These are phyloP conservation scores for Backusella sp. DNA, from an alignment of 192 early-diverging fungal species.

Conservation along the genomic window DNA sequence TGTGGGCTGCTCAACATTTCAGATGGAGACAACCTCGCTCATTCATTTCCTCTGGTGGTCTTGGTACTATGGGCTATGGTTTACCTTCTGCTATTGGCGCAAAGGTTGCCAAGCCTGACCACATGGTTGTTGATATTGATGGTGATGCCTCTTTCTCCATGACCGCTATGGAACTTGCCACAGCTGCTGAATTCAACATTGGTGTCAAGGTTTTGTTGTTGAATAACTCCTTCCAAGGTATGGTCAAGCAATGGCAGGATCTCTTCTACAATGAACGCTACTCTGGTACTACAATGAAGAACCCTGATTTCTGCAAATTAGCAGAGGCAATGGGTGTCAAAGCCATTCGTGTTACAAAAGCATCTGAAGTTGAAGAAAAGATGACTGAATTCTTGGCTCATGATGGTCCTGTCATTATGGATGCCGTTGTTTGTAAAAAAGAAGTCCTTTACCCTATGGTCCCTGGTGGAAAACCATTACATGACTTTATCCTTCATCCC, in stretches of 20 bases:
- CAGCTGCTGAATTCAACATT: constrained; percentile 96
- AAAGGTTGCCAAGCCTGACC: constrained; percentile 90
- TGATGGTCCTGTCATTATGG: constrained; percentile 88
- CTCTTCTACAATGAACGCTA: constrained; percentile 98
- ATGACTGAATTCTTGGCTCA: constrained; percentile 90
- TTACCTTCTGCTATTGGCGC: constrained; percentile 96
- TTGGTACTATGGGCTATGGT: constrained; percentile 99
- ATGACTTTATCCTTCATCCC: constrained; percentile 80
- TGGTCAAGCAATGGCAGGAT: constrained; percentile 95
- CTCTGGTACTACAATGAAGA: constrained; percentile 90
- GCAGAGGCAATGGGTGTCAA: constrained; percentile 92
- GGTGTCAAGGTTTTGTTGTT: constrained; percentile 94
- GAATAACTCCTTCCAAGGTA: constrained; percentile 99
- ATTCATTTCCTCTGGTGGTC: constrained; percentile 93
- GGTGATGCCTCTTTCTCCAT: constrained; percentile 98
- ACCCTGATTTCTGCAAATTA: constrained; percentile 98
- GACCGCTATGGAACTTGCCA: constrained; percentile 98
- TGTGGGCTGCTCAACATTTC: constrained; percentile 98
- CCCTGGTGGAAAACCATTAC: constrained; percentile 88
- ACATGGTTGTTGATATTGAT: constrained; percentile 97
- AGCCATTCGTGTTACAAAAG: constrained; percentile 81
- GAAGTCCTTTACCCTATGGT: constrained; percentile 99
- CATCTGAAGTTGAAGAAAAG: constrained; percentile 78
- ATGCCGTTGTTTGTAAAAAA: constrained; percentile 85
- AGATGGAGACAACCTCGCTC: constrained; percentile 88